Percentiles rank a stretch among this genome's conserved stretches.
Conservation (phyloP, 148 eudicot genomes). For the Arbutus unedo region DNA sequence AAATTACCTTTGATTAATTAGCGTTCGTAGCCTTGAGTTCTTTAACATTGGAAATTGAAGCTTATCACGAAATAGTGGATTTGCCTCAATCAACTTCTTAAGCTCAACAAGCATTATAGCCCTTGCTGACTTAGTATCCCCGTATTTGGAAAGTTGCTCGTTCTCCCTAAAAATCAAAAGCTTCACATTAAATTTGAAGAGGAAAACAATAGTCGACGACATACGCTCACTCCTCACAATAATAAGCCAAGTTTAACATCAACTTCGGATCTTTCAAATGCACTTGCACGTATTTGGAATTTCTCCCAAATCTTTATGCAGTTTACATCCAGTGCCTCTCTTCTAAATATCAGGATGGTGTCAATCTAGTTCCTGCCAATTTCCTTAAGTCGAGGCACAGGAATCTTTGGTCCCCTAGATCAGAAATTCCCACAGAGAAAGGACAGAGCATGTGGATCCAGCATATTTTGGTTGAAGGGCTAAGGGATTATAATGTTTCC, state of each 20-base stretch:
- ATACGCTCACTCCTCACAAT: background rate
- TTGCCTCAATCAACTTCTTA: conserved; percentile 73
- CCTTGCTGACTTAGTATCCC: conserved; percentile 75
- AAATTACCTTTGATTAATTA: conserved; percentile 73
- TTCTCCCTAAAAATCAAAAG: conserved; percentile 43
- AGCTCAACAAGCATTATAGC: conserved; percentile 66
- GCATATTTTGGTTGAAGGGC: background rate
- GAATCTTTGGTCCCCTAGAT: background rate
- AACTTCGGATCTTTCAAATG: background rate
- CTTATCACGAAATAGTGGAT: conserved; percentile 74
- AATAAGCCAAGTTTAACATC: background rate
- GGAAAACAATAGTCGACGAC: background rate
- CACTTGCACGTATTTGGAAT: background rate
- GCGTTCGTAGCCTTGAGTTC: conserved; percentile 64
- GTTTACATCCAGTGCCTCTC: background rate
- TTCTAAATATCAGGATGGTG: background rate
- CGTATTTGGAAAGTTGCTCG: conserved; percentile 64
- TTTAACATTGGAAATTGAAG: conserved; percentile 65
- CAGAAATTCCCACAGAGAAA: background rate
- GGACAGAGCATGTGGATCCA: background rate
- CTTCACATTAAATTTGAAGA: background rate
- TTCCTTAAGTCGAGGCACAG: background rate
- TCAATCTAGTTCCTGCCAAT: background rate
- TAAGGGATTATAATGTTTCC: background rate
- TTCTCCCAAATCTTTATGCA: background rate